Percentiles rank a stretch among this genome's conserved stretches.
phyloP scores from a whole-genome alignment of 345 rosid genomes.

The Gossypium rotundifolium region DNA sequence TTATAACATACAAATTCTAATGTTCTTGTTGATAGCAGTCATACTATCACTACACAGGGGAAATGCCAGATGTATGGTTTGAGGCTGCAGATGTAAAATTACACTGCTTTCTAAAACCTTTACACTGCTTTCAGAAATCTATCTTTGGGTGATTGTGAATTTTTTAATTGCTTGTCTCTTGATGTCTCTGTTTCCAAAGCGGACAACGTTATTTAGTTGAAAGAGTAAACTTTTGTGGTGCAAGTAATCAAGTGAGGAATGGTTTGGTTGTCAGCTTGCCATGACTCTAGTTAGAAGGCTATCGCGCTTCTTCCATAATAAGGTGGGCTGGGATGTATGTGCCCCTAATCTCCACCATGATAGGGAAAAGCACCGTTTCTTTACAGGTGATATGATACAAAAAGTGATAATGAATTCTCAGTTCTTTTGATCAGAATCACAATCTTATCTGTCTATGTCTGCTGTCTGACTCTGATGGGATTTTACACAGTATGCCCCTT shows the following conservation, averaged over 20 bases:
- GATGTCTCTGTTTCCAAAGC: neutral
- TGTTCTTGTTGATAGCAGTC: conserved; percentile 39
- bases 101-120: neutral
- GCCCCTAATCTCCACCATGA: neutral
- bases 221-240: neutral
- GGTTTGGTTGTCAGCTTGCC: neutral
- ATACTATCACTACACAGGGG: conserved; percentile 62
- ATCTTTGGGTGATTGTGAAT: neutral
- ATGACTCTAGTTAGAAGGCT: neutral
- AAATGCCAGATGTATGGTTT: conserved; percentile 90
- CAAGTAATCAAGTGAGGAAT: neutral
- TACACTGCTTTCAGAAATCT: neutral
- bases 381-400: neutral
- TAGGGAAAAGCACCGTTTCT: neutral
- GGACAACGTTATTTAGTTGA: too few species aligned
- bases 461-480: neutral
- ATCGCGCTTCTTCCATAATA: neutral
- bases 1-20: conserved; percentile 8
- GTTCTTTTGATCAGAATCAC: neutral
- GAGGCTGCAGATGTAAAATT: conserved; percentile 75
- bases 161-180: neutral
- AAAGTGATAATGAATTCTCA: neutral
- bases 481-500: neutral
- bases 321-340: neutral
- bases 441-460: neutral